Base-by-base conservation (phyloP, 345 rosid species). In the Eucalyptus leucophloia region DNA sequence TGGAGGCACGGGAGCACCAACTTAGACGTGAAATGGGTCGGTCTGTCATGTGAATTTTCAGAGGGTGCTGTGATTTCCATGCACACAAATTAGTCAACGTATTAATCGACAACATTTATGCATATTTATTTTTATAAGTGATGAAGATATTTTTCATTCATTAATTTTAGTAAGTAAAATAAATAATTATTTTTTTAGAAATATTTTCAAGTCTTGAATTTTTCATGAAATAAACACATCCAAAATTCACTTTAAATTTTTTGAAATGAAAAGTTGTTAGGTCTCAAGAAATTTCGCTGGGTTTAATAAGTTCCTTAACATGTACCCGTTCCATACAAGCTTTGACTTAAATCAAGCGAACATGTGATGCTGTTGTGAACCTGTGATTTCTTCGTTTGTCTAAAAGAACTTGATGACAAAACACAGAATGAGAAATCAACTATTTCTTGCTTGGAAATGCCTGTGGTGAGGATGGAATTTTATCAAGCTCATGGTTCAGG, bases 1-100 rank as follows among this genome's bases (percentile, higher is more conserved):
- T 53, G 24, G 88, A 69, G 17, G 77, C 19, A 30, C 37, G 85
- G 45, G 77, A 62, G 81, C 49, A 51, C 18, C 53, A 77, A 10
- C 86, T 50, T 42, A 88, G 94, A 88, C 91, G 92, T 81, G 92
- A 86, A 87, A 87, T 45, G 89, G 86, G 93, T 88, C 88, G 30
- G 65, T 13, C 30, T 89, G 92, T 56, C 86, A 58, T 32, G 44
- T 47, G 85, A n/a, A 67, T 69, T 50, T 53, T 53, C 56, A 19
- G 10, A 53, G 56, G 58, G 58, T 53, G 58, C 10, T 53, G 58
- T 53, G 58, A 53, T 53, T 8, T 53, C 58, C 58, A 53, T 19
- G 58, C 58, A 53, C 58, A 53, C 58, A 53, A 53, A 19, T 53
- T 19, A 53, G 24, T 53, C 58, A 53, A 19, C 26, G 58, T 53